Base-by-base conservation (phyloP, 2,329 filamentous ascomycete genomes). In the Penicillium freii region DNA sequence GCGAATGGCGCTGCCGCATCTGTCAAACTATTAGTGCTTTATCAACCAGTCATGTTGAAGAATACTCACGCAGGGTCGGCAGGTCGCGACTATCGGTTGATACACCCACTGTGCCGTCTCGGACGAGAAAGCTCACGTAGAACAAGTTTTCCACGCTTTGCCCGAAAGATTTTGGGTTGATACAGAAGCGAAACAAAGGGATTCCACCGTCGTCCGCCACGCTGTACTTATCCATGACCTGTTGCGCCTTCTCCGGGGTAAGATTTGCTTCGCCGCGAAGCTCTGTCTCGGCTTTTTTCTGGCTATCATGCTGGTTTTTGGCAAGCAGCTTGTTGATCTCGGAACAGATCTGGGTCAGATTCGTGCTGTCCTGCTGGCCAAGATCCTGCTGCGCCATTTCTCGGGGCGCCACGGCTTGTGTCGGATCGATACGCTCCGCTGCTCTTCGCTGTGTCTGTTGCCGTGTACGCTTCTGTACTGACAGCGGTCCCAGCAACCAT, bases 111-210 rank as follows among this genome's bases (percentile, higher is more conserved):
- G 84, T 85, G 11, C 92, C 92, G 75, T 99, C 94, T 57, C 90
- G 86, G 58, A 97, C 91, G 59, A 99, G 78, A 70, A 99, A 99
- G 71, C 91, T 95, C 65, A 96, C 85, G 72, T 97, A 97, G 74
- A 99, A 99, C 67, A 99, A 81, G 67, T 99, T 99, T 72, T 99
- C 94, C 7, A 99, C 87, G 0, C 92, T 96, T 74, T 99, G 94
- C 0, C 91, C 91, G 68, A 97, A 99, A 0, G 91, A 96, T 39
- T 79, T 79, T 0, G 94, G 94, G 66, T 99, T 96, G 62, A 97
- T 84, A 40, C 92, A 90, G 65, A 97, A 97, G 51, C 89, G 86
- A 72, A 97, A 88, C 13, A 97, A 76, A 49, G 90, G 86, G 4
- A 96, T 84, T 17, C 90, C 90, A 1, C 87, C 87, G 2, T 86